These are phyloP conservation scores for Hanseniaspora lachancei DNA, from an alignment of 805 yeast species.

Conservation along the genomic window DNA sequence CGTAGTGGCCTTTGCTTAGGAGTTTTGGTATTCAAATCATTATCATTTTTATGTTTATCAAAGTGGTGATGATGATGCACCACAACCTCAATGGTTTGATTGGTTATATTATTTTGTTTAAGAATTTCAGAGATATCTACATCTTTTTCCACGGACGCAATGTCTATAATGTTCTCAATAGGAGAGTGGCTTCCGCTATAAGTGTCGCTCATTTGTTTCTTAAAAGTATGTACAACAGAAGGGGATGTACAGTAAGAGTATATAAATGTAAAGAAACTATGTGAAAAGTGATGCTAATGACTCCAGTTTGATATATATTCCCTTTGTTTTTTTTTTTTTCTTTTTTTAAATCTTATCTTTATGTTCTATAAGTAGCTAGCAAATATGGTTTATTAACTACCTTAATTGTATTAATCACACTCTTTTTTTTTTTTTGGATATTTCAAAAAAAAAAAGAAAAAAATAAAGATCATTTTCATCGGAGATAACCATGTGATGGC, in stretches of 20 bases:
- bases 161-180: neutral
- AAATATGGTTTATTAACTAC: too few relatives aligned
- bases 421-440: too few relatives aligned
- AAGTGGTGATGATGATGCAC: conserved; percentile 18
- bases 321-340: too few relatives aligned
- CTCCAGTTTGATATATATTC: too few relatives aligned
- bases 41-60: conserved; percentile 16
- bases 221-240: neutral
- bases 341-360: too few relatives aligned
- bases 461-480: too few relatives aligned
- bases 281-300: too few relatives aligned
- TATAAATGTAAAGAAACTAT: too few relatives aligned
- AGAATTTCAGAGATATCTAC: neutral
- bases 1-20: conserved; percentile 6
- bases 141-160: neutral
- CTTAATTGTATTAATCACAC: neutral
- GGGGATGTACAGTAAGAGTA: too few relatives aligned
- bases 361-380: too few relatives aligned
- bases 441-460: too few relatives aligned
- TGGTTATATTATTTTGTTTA: neutral
- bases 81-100: conserved; percentile 19
- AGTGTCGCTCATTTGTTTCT: neutral
- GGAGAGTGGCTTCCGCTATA: neutral
- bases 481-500: too few relatives aligned
- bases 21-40: conserved; percentile 11